Percentiles rank a stretch among this genome's conserved stretches.
Conservation (phyloP, 495 filamentous ascomycete species). For the Lasiosphaeria hispida region DNA sequence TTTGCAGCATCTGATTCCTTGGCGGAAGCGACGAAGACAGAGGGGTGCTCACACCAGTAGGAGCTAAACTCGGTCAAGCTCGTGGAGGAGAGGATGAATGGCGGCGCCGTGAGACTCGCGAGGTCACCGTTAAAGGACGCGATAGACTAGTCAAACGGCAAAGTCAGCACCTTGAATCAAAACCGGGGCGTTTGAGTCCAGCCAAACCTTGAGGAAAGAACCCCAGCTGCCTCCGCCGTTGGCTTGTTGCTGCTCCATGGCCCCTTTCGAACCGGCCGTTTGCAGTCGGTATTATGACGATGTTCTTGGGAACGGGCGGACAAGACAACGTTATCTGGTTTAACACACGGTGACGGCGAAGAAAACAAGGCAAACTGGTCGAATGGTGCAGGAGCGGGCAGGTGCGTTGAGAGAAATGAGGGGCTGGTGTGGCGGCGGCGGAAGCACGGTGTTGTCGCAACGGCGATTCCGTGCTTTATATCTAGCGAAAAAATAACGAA, state of each 20-base stretch:
- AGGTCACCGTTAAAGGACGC: constrained; percentile 96
- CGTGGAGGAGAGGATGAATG: constrained; percentile 90
- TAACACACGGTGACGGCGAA: too few species aligned
- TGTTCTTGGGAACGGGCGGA: too few species aligned
- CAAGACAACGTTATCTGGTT: too few species aligned
- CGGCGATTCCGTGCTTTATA: too few species aligned
- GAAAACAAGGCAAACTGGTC: too few species aligned
- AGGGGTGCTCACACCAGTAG: constrained; percentile 95
- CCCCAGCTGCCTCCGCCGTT: constrained; percentile 44
- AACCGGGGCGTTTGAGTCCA: not conserved
- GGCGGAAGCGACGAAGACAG: constrained; percentile 81
- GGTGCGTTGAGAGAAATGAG: too few species aligned
- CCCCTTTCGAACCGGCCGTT: not conserved
- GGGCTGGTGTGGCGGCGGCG: too few species aligned
- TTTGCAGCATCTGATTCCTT: constrained; percentile 77
- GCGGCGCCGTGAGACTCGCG: constrained; percentile 87
- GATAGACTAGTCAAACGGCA: constrained; percentile 63
- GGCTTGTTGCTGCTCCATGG: constrained; percentile 32
- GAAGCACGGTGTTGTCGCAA: too few species aligned
- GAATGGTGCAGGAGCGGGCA: too few species aligned
- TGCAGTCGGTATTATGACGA: too few species aligned
- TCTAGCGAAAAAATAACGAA: too few species aligned
- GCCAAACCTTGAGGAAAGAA: constrained; percentile 51
- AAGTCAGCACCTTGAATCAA: not conserved
- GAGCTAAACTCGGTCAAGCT: constrained; percentile 92